Evolutionary conservation across 202 grass and related monocot genomes (phyloP), one percentile per base, ranked within the genome.

Genomic region (Dendrocalamus latiflorus): DNA sequence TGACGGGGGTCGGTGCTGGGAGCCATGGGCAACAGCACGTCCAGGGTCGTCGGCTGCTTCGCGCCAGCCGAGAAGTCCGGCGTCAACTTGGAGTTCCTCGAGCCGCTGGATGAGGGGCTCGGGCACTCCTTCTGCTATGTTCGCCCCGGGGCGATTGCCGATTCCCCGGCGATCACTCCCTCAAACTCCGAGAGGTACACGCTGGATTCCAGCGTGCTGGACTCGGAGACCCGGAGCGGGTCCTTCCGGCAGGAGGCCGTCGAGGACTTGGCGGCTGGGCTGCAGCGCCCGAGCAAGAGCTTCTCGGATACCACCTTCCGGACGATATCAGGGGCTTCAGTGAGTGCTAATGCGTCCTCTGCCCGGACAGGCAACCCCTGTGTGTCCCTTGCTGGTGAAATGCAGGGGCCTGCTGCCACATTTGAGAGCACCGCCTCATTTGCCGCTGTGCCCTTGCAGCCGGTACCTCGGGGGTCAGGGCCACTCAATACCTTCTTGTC

Each of bases 91-190:
- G 91, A 93, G 68, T 93, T 97, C 83, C 82, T 97, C 17, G 91
- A 97, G 58, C 91, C 91, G 25, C 81, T 97, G 38, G 94, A 97
- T 77, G 94, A 97, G 41, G 94, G 94, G 60, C 83, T 97, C 18
- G 94, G 94, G 8, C 94, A 97, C 84, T 97, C 94, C 59, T 97
- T 97, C 79, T 97, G 94, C 82, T 97, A 97, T 74, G 94, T 97
- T 3, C 86, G 94, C 22, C 94, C 91, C 8, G 89, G 70, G 70
- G 50, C 85, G 39, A 77, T 74, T 3, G 87, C 76, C 0, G 91
- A 93, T 74, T 97, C 94, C 30, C 94, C 91, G 3, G 89, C 56
- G 9, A 97, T 93, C 65, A 91, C 94, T 6, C 94, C 94, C 3
- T 97, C 91, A 39, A 93, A 90, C 87, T 97, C 94, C 6, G 94